Base-by-base conservation (phyloP, 805 yeast genomes). In the Candida fluviatilis region DNA sequence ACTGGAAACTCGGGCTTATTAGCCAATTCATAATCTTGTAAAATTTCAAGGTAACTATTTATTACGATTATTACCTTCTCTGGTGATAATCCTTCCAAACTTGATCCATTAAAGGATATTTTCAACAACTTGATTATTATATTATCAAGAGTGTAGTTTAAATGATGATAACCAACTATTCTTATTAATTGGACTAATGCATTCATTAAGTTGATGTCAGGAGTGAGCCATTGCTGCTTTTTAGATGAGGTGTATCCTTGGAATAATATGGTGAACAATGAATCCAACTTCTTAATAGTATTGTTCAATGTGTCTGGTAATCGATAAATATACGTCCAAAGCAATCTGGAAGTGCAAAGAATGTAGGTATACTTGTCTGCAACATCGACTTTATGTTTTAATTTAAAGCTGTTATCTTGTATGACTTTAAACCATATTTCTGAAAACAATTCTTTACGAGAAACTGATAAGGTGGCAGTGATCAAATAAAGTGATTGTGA, bases 261-360 rank as follows among this genome's bases (percentile, higher is more conserved):
- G 36, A 73, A 72, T 30, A 85, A 57, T 4, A 76, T 44, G 35
- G 75, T 73, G 40, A 82, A 78, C 24, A 93, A 62, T 2, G 62
- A 52, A 41, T 84, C 95, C 35, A 93, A 68, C 39, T 82, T 82
- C 51, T 89, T 82, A 2, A 90, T 80, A 0, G 95, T 89, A 41
- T 85, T 82, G 55, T 91, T 93, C 49, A 91, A 64, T 0, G 97
- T 84, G 48, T 95, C 99, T 0, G 95, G 77, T 47, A 89, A 79
- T 45, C 98, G 69, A 58, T 82, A 87, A 17, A 89, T 64, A 54
- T 85, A 93, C 0, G 90, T 95, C 99, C 99, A 93, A 0, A 86
- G 60, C 23, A 95, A 65, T 41, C 96, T 65, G 0, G 95, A 73
- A 3, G 83, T 62, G 39, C 90, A 80, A 0, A 78, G 76, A 12